Percentiles rank a stretch among this genome's conserved stretches.
Evolutionary conservation across 371 early-diverging fungal genomes (phyloP).

Genomic region (Haplosporangium sp.): DNA sequence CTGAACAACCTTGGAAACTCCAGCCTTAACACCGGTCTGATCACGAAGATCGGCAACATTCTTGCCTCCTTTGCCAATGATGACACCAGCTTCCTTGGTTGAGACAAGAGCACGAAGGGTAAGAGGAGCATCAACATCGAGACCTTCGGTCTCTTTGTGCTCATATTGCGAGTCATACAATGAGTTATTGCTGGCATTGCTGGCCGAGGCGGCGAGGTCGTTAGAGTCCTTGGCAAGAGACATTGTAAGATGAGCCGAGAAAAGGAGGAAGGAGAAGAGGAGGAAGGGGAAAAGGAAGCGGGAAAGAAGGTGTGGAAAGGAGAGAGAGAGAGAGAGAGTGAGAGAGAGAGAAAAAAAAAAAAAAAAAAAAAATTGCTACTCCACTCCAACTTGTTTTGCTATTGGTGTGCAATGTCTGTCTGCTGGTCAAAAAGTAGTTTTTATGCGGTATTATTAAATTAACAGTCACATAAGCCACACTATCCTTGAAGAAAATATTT

Average conservation of each 20-base stretch:
- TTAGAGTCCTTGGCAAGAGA: slow-evolving; percentile 36
- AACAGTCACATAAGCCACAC: slow-evolving; percentile 11
- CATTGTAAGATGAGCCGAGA: slow-evolving; percentile 9
- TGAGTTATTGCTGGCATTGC: slow-evolving; percentile 29
- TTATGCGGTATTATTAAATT: neutral
- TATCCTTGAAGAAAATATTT: no score
- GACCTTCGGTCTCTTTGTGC: slow-evolving; percentile 33
- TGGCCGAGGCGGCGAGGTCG: slow-evolving; percentile 34
- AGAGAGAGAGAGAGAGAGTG: slow-evolving; percentile 9
- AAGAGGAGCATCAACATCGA: slow-evolving; percentile 57
- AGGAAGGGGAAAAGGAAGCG: slow-evolving; percentile 10
- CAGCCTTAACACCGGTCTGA: slow-evolving; percentile 84
- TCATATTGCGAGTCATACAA: slow-evolving; percentile 27
- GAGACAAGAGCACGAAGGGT: slow-evolving; percentile 83
- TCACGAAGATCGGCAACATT: slow-evolving; percentile 89
- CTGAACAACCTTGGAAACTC: slow-evolving; percentile 88
- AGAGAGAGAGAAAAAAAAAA: slow-evolving; percentile 5
- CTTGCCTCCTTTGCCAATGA: slow-evolving; percentile 91
- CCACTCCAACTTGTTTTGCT: no score
- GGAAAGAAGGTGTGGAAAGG: neutral
- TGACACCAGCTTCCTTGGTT: slow-evolving; percentile 86
- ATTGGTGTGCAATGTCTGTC: no score
- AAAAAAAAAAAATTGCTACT: neutral
- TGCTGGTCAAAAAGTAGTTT: no score
- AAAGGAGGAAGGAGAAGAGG: neutral